A percentile compares a stretch with the other conserved stretches of the same genome.
Evolutionary conservation across 345 rosid species (phyloP).

Genomic region (Ceriops zippeliana): DNA sequence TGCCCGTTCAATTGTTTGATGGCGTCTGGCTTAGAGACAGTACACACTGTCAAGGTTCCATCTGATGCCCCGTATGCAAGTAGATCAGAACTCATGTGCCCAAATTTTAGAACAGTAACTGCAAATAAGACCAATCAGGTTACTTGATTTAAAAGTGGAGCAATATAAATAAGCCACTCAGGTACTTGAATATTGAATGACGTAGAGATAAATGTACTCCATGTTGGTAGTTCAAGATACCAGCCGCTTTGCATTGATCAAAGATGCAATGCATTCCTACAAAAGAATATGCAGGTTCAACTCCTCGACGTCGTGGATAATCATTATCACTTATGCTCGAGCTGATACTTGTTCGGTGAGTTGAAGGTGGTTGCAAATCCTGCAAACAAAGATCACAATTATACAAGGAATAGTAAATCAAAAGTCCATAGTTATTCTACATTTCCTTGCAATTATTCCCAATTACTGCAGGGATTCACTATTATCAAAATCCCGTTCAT

Average conservation of each 20-base stretch:
- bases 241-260: constrained; percentile 93
- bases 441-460: constrained; percentile 2
- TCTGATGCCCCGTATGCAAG: constrained; percentile 96
- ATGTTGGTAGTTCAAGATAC: constrained; percentile 30
- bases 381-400: constrained; percentile 30
- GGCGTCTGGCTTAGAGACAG: constrained; percentile 69
- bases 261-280: constrained; percentile 98
- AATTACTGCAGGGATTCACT: too few species aligned
- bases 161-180: neutral
- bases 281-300: constrained; percentile 86
- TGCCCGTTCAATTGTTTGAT: constrained; percentile 64
- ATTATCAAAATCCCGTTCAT: too few species aligned
- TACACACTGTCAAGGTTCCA: constrained; percentile 85
- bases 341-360: constrained; percentile 78
- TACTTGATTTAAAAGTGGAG: constrained; percentile 1
- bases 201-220: neutral
- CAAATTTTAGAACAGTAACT: constrained; percentile 96
- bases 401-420: constrained; percentile 3
- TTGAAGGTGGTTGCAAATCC: constrained; percentile 66
- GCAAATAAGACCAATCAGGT: constrained; percentile 32
- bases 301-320: constrained; percentile 46
- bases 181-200: neutral
- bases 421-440: neutral
- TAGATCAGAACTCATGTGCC: constrained; percentile 87
- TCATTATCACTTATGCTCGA: constrained; percentile 74